These are phyloP conservation scores for Balakata baccata DNA, from an alignment of 345 rosid genomes.

Conservation along the genomic window DNA sequence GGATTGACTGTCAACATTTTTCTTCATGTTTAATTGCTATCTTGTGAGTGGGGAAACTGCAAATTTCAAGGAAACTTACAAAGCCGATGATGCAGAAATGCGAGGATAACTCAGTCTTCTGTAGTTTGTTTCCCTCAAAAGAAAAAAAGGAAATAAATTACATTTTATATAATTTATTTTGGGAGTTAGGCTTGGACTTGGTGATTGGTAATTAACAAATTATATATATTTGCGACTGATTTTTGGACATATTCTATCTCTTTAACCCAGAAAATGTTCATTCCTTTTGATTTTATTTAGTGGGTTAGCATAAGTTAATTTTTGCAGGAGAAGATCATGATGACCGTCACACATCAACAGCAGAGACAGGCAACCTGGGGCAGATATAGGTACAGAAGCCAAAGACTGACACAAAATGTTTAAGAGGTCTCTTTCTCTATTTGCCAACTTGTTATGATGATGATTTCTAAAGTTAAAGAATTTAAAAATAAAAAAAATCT, in stretches of 20 bases:
- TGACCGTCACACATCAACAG: conserved; percentile 1
- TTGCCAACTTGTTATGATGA: conserved; percentile 2
- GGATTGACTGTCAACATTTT: conserved; percentile 10
- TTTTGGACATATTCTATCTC: conserved; percentile 2
- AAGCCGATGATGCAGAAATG: conserved; percentile 20
- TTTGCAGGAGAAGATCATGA: conserved; percentile 7
- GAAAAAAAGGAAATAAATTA: neutral
- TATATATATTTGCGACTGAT: neutral
- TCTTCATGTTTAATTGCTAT: conserved; percentile 3
- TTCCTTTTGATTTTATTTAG: neutral
- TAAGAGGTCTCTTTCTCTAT: conserved; percentile 2
- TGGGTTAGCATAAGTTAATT: neutral
- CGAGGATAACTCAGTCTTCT: conserved; percentile 6
- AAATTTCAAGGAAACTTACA: neutral
- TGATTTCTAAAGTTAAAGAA: neutral
- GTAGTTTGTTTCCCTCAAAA: conserved; percentile 1
- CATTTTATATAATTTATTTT: neutral
- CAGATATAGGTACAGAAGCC: conserved; percentile 23
- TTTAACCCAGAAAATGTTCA: neutral
- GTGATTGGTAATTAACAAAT: neutral
- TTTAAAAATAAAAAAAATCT: neutral
- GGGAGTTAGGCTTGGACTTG: conserved; percentile 5
- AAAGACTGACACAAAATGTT: conserved; percentile 26
- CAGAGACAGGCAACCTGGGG: conserved; percentile 28
- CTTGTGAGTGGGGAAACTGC: conserved; percentile 1